Evolutionary conservation across 2,329 filamentous ascomycete genomes (phyloP).

Genomic region (Orbilia blumenaviensis): DNA sequence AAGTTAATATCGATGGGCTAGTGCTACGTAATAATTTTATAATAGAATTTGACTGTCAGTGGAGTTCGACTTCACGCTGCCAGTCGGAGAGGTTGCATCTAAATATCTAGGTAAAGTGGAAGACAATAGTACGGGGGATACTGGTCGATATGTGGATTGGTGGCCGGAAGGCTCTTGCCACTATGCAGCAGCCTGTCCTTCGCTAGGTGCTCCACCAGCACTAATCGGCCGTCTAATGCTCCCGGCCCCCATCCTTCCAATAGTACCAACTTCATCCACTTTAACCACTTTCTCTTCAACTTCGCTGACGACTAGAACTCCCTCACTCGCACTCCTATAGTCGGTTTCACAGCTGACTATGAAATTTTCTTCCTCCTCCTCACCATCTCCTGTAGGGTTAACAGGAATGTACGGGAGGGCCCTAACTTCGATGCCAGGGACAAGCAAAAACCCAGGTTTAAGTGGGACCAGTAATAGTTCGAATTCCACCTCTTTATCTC

Average conservation of each 20-base stretch:
- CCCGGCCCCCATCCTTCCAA: slow-evolving; percentile 40
- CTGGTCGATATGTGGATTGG: not conserved
- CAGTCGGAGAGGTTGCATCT: not conserved
- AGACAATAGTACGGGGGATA: not conserved
- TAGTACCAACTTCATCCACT: slow-evolving; percentile 33
- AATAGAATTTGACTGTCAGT: too few relatives aligned
- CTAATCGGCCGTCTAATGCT: slow-evolving; percentile 44
- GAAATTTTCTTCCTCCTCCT: slow-evolving; percentile 38
- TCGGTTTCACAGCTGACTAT: slow-evolving; percentile 77
- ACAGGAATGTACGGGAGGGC: slow-evolving; percentile 64
- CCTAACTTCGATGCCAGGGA: slow-evolving; percentile 81
- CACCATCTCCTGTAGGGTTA: slow-evolving; percentile 53
- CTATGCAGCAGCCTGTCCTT: slow-evolving; percentile 29
- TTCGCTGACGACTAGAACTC: slow-evolving; percentile 77
- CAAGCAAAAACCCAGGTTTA: slow-evolving; percentile 77
- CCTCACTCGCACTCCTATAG: slow-evolving; percentile 79
- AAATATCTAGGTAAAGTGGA: not conserved
- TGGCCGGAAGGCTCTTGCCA: not conserved
- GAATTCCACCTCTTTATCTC: slow-evolving; percentile 67
- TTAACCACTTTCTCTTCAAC: slow-evolving; percentile 60
- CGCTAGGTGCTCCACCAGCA: slow-evolving; percentile 12
- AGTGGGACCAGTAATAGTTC: slow-evolving; percentile 81
- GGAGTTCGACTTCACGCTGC: too few relatives aligned
- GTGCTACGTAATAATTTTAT: too few relatives aligned
- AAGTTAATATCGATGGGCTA: not conserved